Percentiles rank a stretch among this genome's conserved stretches.
These are phyloP conservation scores for Schoenoplectus tabernaemontani DNA, from an alignment of 202 grass and related monocot species.

Conservation along the genomic window DNA sequence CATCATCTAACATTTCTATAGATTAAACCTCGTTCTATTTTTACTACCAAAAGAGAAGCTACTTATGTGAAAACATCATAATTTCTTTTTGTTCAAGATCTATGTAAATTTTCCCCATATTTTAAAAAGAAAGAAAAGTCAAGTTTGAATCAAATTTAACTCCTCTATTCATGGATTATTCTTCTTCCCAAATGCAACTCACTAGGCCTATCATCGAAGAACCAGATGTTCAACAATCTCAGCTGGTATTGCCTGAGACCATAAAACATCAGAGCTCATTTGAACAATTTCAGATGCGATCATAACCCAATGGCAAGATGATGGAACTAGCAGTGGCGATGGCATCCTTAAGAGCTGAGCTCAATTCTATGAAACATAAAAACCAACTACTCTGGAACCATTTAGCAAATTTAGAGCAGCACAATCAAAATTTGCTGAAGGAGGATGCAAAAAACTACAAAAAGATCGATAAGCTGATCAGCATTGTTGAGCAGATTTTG, in stretches of 20 bases:
- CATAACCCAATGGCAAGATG: not conserved
- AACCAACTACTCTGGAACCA: not conserved
- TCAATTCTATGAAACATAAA: not conserved
- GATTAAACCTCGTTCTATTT: not conserved
- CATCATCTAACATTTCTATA: not conserved
- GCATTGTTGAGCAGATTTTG: not conserved
- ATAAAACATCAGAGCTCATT: not conserved
- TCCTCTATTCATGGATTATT: not conserved
- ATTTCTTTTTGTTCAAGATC: not conserved
- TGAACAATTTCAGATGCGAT: not conserved
- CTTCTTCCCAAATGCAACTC: not conserved
- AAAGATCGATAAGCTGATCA: not conserved
- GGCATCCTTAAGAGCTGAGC: not conserved
- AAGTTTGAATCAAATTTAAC: not conserved
- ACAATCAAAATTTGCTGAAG: constrained; percentile 4
- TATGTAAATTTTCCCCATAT: not conserved
- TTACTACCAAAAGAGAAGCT: not conserved
- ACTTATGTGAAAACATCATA: not conserved
- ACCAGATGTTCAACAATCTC: not conserved
- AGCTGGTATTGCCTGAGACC: not conserved
- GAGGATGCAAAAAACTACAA: constrained; percentile 12
- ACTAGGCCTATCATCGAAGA: not conserved
- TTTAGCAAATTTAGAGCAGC: constrained; percentile 1
- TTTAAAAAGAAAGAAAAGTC: not conserved
- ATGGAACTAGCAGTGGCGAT: not conserved